phyloP scores from a whole-genome alignment of 129 eudicot genomes.

The Saussurea involucrata region DNA sequence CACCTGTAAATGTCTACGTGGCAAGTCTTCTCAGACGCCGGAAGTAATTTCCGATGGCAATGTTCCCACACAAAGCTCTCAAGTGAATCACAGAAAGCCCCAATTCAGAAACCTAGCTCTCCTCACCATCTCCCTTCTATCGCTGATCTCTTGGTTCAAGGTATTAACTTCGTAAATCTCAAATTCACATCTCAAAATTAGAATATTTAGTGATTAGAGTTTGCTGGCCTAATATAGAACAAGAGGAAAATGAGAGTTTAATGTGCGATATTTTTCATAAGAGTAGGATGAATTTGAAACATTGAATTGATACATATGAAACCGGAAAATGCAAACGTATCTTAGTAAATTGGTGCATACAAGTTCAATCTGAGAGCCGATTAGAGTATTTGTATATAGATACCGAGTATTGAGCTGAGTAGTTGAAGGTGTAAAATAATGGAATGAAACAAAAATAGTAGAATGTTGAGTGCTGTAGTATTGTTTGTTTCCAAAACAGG shows the following conservation, averaged over 20 bases:
- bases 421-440: background rate
- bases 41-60: slow-evolving; percentile 61
- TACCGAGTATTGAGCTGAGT: background rate
- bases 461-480: background rate
- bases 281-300: background rate
- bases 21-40: slow-evolving; percentile 61
- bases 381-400: slow-evolving; percentile 3
- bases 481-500: slow-evolving; percentile 41
- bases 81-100: slow-evolving; percentile 31
- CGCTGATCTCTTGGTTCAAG: slow-evolving; percentile 28
- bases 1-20: slow-evolving; percentile 63
- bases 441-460: background rate
- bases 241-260: background rate
- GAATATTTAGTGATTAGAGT: background rate
- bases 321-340: background rate
- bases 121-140: slow-evolving; percentile 30
- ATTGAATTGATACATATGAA: slow-evolving; percentile 6
- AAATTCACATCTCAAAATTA: background rate
- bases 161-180: slow-evolving; percentile 8
- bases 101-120: slow-evolving; percentile 26
- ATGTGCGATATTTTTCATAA: background rate
- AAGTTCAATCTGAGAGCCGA: background rate
- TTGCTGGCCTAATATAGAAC: background rate
- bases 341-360: background rate
- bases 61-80: slow-evolving; percentile 31